Conservation (phyloP, 2,329 filamentous ascomycete species). For the Claviceps pazoutovae region DNA sequence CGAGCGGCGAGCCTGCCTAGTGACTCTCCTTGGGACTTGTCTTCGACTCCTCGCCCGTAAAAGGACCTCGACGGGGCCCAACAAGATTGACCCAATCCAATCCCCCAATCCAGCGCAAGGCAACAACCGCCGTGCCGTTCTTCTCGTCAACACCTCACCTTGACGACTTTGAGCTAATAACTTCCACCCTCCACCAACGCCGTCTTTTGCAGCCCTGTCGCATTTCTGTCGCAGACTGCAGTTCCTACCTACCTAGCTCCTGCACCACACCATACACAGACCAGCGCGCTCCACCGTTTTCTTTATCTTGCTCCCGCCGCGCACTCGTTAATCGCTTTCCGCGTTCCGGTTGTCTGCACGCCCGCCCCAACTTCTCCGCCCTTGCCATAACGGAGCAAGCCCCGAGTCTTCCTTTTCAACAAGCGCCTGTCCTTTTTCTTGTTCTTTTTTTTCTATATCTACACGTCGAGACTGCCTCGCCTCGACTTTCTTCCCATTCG, state of each 20-base stretch:
- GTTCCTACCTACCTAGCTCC: neutral
- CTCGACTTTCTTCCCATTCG: neutral
- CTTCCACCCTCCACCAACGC: neutral
- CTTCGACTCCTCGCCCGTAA: neutral
- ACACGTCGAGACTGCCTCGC: neutral
- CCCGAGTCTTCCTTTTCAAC: neutral
- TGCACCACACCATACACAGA: neutral
- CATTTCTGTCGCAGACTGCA: neutral
- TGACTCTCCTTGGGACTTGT: neutral
- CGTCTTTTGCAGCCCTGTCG: neutral
- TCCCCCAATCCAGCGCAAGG: no score
- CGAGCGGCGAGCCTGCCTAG: neutral
- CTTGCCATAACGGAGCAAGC: neutral
- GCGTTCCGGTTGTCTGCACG: neutral
- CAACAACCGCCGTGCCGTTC: neutral
- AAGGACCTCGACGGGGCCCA: neutral
- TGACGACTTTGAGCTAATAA: neutral
- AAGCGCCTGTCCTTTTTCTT: neutral
- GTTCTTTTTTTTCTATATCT: neutral
- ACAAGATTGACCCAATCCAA: neutral
- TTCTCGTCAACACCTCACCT: neutral
- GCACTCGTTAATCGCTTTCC: neutral
- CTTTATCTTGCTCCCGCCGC: slow-evolving; percentile 1
- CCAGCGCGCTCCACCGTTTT: neutral
- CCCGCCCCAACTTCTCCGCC: neutral